Conservation (phyloP, 345 rosid species). For the Lumnitzera racemosa region DNA sequence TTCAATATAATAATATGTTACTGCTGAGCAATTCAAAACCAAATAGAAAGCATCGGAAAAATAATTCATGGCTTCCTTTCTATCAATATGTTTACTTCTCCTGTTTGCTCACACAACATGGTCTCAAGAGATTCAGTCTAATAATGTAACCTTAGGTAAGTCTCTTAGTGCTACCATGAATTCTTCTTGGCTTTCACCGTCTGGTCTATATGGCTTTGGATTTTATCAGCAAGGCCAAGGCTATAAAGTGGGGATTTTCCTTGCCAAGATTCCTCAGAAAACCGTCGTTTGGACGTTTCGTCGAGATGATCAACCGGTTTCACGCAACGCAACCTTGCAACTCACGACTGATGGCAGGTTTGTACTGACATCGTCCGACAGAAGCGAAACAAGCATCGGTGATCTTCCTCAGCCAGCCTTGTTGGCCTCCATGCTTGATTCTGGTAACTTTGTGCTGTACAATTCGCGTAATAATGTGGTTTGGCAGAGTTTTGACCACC, state of each 20-base stretch:
- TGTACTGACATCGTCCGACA: constrained; percentile 3
- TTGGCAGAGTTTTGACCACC: constrained; percentile 27
- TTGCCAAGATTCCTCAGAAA: neutral
- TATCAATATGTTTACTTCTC: too few relatives aligned
- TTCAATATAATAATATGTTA: constrained; percentile 8
- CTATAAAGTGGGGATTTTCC: neutral
- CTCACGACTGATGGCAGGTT: constrained; percentile 18
- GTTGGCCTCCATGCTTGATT: neutral
- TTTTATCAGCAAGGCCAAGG: too few relatives aligned
- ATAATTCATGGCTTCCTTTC: too few relatives aligned
- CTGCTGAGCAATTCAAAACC: too few relatives aligned
- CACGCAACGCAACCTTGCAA: constrained; percentile 9
- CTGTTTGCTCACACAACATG: too few relatives aligned
- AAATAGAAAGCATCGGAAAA: too few relatives aligned
- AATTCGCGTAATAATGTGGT: neutral
- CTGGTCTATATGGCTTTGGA: too few relatives aligned
- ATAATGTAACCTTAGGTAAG: too few relatives aligned
- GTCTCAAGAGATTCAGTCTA: too few relatives aligned
- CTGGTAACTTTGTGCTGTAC: constrained; percentile 21
- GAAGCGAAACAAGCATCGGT: neutral
- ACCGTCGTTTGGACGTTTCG: constrained; percentile 24
- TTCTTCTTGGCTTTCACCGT: too few relatives aligned
- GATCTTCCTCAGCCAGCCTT: neutral
- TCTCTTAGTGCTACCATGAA: too few relatives aligned
- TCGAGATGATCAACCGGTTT: constrained; percentile 16